phyloP scores from a whole-genome alignment of 78 protist genomes.

The Pelomyxa schiedti region DNA sequence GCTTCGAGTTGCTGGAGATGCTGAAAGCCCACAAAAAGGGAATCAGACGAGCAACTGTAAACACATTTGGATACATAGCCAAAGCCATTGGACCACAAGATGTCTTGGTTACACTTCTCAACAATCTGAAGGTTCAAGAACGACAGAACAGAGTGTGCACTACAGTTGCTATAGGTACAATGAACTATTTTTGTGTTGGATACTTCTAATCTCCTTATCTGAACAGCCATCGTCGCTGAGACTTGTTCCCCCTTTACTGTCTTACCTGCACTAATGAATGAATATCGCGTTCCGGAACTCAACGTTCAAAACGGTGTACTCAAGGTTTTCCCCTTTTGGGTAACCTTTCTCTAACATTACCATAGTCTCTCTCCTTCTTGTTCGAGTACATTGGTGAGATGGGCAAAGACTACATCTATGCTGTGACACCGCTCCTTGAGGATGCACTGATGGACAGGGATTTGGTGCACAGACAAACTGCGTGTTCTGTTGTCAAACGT shows the following conservation, averaged over 20 bases:
- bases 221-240: conserved; percentile 98
- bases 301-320: no score
- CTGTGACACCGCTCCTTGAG: conserved; percentile 91
- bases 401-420: conserved; percentile 91
- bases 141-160: conserved; percentile 96
- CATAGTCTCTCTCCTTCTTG: conserved; percentile 93
- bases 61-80: conserved; percentile 96
- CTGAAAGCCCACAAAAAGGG: conserved; percentile 88
- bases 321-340: no score
- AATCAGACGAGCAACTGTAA: conserved; percentile 91
- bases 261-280: conserved; percentile 95
- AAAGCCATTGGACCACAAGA: conserved; percentile 96
- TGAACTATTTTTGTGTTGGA: no score
- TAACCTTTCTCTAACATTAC: no score
- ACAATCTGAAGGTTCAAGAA: conserved; percentile 96
- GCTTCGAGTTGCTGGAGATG: conserved; percentile 94
- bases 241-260: conserved; percentile 94
- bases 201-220: no score
- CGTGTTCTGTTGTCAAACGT: conserved; percentile 67
- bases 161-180: conserved; percentile 97
- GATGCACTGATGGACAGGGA: conserved; percentile 98
- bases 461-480: conserved; percentile 94
- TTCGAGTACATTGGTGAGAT: conserved; percentile 97
- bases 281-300: conserved; percentile 96
- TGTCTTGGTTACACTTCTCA: conserved; percentile 91